Evolutionary conservation across 257 asterid species (phyloP).

Genomic region (Rehmannia glutinosa): DNA sequence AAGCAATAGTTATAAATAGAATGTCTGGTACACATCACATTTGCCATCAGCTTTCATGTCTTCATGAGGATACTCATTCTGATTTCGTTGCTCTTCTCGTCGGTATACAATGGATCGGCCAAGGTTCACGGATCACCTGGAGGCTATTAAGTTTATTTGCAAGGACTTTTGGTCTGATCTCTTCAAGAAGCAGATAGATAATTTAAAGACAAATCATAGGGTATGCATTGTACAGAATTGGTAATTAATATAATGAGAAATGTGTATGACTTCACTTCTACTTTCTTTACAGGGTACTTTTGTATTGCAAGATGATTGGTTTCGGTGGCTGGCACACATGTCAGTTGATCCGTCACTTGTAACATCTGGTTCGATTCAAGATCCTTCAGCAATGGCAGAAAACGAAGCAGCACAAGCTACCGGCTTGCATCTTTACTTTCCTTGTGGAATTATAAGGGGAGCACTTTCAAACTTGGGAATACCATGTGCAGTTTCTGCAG

Average conservation of each 20-base stretch:
- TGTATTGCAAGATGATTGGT: constrained; percentile 89
- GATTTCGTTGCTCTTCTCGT: constrained; percentile 1
- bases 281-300: constrained; percentile 73
- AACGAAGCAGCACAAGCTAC: constrained; percentile 79
- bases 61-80: not conserved
- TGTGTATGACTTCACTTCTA: not conserved
- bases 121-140: constrained; percentile 91
- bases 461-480: constrained; percentile 98
- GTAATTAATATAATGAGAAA: constrained; percentile 1
- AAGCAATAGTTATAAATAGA: not conserved
- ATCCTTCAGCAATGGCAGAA: constrained; percentile 90
- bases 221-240: constrained; percentile 40
- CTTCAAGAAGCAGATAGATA: constrained; percentile 97
- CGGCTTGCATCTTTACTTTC: constrained; percentile 96
- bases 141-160: constrained; percentile 96
- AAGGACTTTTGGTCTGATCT: constrained; percentile 99
- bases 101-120: constrained; percentile 96
- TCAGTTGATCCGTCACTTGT: constrained; percentile 74
- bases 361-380: constrained; percentile 76
- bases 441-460: constrained; percentile 96
- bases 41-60: no score
- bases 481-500: constrained; percentile 99
- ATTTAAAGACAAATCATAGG: constrained; percentile 93
- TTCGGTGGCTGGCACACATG: constrained; percentile 87
- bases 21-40: no score